phyloP scores from a whole-genome alignment of 306 rosid species.

The Ochetophila trinervis region DNA sequence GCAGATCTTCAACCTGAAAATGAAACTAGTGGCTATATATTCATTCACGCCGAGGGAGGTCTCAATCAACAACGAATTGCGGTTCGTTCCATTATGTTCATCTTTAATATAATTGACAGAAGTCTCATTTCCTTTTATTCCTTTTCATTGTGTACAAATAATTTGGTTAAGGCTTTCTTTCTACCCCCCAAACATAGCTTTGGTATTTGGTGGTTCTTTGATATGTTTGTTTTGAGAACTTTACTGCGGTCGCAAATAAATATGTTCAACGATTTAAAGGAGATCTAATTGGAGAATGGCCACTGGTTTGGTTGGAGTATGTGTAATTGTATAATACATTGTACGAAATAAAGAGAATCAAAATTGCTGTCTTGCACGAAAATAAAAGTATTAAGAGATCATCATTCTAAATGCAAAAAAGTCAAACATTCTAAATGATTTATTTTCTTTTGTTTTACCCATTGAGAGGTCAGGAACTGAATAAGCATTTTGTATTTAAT shows the following conservation, averaged over 20 bases:
- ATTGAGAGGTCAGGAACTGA: too few relatives aligned
- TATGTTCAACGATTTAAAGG: background rate
- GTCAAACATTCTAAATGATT: too few relatives aligned
- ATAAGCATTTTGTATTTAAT: too few relatives aligned
- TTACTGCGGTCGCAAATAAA: background rate
- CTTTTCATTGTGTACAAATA: background rate
- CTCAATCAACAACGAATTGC: conserved; percentile 96
- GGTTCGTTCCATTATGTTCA: conserved; percentile 43
- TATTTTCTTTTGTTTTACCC: too few relatives aligned
- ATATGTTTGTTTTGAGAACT: conserved; percentile 4
- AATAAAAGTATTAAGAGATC: too few relatives aligned
- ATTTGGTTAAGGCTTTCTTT: background rate
- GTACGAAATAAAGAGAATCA: too few relatives aligned
- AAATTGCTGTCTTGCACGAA: too few relatives aligned
- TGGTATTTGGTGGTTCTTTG: conserved; percentile 14
- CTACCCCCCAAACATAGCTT: background rate
- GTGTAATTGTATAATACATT: background rate
- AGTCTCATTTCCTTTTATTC: background rate
- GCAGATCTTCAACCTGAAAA: conserved; percentile 87
- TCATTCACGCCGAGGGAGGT: conserved; percentile 98
- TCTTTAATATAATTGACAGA: conserved; percentile 17
- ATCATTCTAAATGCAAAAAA: too few relatives aligned
- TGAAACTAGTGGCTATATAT: conserved; percentile 84
- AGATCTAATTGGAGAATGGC: background rate
- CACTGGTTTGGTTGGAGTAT: background rate